Evolutionary conservation across 129 eudicot genomes (phyloP), one percentile per base, ranked within the genome.

Genomic region (Flaveria linearis): DNA sequence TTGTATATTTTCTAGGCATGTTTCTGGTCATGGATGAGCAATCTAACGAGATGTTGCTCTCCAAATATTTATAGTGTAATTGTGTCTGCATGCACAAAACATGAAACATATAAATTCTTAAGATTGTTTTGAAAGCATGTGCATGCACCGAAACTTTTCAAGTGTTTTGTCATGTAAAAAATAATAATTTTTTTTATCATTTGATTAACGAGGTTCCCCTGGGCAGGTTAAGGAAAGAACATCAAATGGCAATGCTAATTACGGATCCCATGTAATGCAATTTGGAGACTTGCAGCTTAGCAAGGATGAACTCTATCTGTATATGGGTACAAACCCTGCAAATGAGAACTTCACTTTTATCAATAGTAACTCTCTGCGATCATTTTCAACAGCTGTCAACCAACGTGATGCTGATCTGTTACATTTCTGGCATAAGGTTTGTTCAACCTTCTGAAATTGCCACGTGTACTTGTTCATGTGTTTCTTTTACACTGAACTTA

Each of bases 211-310:
- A 14, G n/a, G 28, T 33, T 63, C 64, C 66, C 28, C 66, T 60
- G 56, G 80, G 42, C 84, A 93, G 98, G 98, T 95, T 49, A 95
- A 89, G 78, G 67, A 75, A 82, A 88, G 97, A 84, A 94, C 99
- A 64, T 81, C 96, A 68, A 86, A 71, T 76, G 92, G 79, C n/a
- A 86, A 91, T 66, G 18, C 78, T 33, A 78, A 72, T 71, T 90
- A 87, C 71, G 99, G 99, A 12, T 94, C 99, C 81, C 97, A 91
- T 82, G 99, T 95, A 57, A 91, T 95, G 99, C 96, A 95, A 82
- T 95, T 81, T 71, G 99, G 97, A 18, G 97, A 95, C 83, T 71
- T 91, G 62, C 81, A 84, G 78, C 89, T 89, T 63, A 95, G 92
- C 80, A 80, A 50, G 72, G 96, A 95, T 16, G 47, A 71, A 53